Evolutionary conservation across 2,329 filamentous ascomycete species (phyloP), one percentile per base, ranked within the genome.

Genomic region (Chalaropsis ovoidea): DNA sequence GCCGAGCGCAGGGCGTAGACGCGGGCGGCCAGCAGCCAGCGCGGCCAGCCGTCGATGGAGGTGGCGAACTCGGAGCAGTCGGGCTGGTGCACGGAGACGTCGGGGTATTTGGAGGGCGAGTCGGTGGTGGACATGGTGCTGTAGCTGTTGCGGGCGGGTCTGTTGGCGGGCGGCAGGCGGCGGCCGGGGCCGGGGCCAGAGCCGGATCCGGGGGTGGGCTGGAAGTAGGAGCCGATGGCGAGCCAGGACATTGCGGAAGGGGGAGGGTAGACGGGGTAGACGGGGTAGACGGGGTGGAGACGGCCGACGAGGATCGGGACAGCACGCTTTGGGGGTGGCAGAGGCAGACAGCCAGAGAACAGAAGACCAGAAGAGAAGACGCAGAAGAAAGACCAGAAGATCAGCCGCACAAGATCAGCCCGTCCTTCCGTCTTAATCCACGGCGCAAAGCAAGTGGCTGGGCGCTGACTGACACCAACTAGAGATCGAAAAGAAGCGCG

Each of bases 1-100:
- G 76, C 78, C 63, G 76, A 77, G 42, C 78, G 77, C 61, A 79
- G 73, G 54, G 77, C 75, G 62, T 77, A 74, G 58, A 77, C 77
- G 17, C 76, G 75, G 62, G 77, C 77, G 43, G 71, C 71, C 65
- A 79, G 73, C 61, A 75, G 73, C 77, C 77, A 79, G 68, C 77
- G 74, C 22, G 77, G 76, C 65, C 74, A 76, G 56, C 70, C 70
- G 67, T 79, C 77, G 60, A 79, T 74, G 19, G 77, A 76, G 68
- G 79, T 79, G 63, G 75, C 73, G 68, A 79, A 79, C 58, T 75
- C 76, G 67, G 70, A 70, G 63, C 42, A 56, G 61, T 63, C 45
- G 22, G 49, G 45, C 19, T 19, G 72, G 70, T 8, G 58, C 45
- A 65, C 35, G 27, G 62, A 39, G 31, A 19, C 17, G 15, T 65